Evolutionary conservation across 768 basidiomycete genomes (phyloP).

Genomic region (Hemileccinum impolitum): DNA sequence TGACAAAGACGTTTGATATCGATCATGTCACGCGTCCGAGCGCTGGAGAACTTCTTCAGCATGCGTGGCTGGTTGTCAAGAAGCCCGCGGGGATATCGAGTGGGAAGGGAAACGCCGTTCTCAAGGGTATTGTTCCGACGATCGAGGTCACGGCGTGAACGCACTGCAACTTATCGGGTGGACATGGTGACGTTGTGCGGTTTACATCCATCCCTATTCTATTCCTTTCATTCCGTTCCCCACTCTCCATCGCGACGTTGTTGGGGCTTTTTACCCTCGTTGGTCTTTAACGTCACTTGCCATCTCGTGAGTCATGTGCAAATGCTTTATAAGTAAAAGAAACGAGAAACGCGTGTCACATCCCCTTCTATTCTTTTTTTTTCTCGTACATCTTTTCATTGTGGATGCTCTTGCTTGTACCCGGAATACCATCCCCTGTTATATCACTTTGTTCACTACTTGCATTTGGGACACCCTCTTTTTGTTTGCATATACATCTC

Average conservation of each 20-base stretch:
- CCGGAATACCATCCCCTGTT: not conserved
- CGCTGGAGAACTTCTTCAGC: slow-evolving; percentile 69
- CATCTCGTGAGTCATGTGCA: no score
- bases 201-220: not conserved
- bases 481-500: not conserved
- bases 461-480: not conserved
- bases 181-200: not conserved
- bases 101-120: slow-evolving; percentile 17
- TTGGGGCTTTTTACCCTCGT: no score
- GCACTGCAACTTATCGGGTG: not conserved
- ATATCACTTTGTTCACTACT: not conserved
- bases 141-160: slow-evolving; percentile 30
- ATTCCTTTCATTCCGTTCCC: no score
- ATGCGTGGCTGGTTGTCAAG: slow-evolving; percentile 61
- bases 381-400: not conserved
- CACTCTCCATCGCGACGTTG: no score
- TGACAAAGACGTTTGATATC: slow-evolving; percentile 82
- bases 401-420: not conserved
- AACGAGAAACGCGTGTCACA: not conserved
- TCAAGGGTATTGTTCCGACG: slow-evolving; percentile 20
- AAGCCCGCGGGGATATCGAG: slow-evolving; percentile 25
- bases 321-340: no score
- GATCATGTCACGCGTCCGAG: slow-evolving; percentile 79
- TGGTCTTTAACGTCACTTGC: not conserved
- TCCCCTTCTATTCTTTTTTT: not conserved